A percentile compares a stretch with the other conserved stretches of the same genome.
Evolutionary conservation across 306 rosid species (phyloP).

Genomic region (Sphenostylis stenocarpa): DNA sequence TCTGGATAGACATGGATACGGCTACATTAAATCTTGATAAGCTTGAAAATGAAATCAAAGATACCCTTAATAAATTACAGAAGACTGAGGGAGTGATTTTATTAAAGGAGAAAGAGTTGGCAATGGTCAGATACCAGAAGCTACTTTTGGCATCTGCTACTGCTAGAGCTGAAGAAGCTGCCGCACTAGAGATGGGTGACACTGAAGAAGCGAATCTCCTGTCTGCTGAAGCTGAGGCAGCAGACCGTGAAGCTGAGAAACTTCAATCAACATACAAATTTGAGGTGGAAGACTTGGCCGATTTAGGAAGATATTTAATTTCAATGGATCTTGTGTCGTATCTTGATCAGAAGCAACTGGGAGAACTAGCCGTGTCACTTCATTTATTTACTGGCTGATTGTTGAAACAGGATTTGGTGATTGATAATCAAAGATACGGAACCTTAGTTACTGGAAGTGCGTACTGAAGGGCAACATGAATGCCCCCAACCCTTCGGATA

Average conservation of each 20-base stretch:
- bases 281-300: constrained; percentile 51
- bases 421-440: constrained; percentile 23
- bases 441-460: constrained; percentile 19
- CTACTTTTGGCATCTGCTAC: constrained; percentile 63
- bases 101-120: constrained; percentile 72
- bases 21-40: constrained; percentile 57
- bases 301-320: constrained; percentile 54
- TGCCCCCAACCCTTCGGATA: background rate
- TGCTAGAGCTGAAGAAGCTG: constrained; percentile 68
- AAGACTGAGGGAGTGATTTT: constrained; percentile 61
- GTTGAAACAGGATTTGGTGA: constrained; percentile 21
- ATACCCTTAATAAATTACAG: constrained; percentile 57
- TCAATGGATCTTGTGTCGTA: constrained; percentile 70
- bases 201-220: constrained; percentile 75
- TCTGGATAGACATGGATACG: constrained; percentile 50
- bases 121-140: constrained; percentile 70
- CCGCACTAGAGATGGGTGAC: constrained; percentile 71
- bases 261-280: constrained; percentile 58
- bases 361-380: constrained; percentile 54
- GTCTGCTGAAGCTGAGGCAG: constrained; percentile 78
- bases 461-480: background rate
- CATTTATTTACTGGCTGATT: constrained; percentile 30
- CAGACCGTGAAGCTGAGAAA: constrained; percentile 64
- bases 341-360: constrained; percentile 64
- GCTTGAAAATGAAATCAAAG: constrained; percentile 63